Base-by-base conservation (phyloP, 768 basidiomycete species). In the Arthromyces matolae region DNA sequence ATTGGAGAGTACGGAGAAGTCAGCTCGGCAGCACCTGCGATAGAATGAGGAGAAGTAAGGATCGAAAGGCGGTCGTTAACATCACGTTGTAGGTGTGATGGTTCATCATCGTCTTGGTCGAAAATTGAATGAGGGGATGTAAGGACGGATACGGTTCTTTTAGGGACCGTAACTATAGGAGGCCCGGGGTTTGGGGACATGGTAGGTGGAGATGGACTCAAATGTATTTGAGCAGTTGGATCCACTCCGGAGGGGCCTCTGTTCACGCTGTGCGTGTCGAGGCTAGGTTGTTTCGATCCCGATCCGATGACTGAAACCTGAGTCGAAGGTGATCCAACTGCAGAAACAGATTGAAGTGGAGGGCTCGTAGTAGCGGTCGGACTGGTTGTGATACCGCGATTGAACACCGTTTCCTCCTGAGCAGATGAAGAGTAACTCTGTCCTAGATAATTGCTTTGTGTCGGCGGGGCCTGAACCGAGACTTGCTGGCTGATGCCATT, bases 1-100 rank as follows among this genome's bases (percentile, higher is more conserved):
- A 38, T 43, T 24, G 60, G 60, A 8, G 73, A 74, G 58, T 70
- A 66, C 4, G 72, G 72, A 24, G 71, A 73, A 13, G 65, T 71
- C 7, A 71, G 50, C 16, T 63, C 52, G 12, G 65, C 31, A 27
- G 20, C 27, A 20, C 23, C 24, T 4, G 44, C n/a, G 27, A 50
- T 32, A 20, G 67, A 65, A 52, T 64, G 63, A 34, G 65, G 65
- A 14, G 69, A 68, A 24, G 67, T 66, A n/a, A 68, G 57, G 24
- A 68, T 43, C 7, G 68, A 69, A 22, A 56, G 55, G 12, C 41
- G 45, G 42, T 53, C 54, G 9, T 24, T 24, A 24, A 45, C 9
- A 18, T 40, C 42, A 31, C 27, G 9, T 18, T 34, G 35, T 12
- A 33, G 46, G 16, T 27, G 42, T 2, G 33, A 20, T 25, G 43